phyloP scores from a whole-genome alignment of 768 basidiomycete species.

The Podaxis sp. region DNA sequence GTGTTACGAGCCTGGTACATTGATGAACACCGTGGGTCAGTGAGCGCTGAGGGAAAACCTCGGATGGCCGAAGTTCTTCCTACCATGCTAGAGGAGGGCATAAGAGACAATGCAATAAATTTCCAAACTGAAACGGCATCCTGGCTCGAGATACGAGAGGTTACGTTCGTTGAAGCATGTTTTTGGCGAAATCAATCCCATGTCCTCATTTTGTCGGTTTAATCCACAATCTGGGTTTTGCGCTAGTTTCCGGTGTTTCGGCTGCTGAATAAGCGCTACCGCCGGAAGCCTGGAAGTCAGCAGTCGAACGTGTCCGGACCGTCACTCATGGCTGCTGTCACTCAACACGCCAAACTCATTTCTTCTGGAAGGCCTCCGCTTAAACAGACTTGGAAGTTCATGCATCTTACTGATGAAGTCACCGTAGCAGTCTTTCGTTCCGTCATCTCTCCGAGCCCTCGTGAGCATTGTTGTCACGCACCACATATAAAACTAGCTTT shows the following conservation, averaged over 20 bases:
- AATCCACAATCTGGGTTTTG: background rate
- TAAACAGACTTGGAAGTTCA: conserved; percentile 11
- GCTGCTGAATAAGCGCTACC: conserved; percentile 27
- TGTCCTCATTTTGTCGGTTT: background rate
- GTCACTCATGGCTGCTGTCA: conserved; percentile 17
- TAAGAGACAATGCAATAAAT: conserved; percentile 8
- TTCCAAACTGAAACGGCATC: background rate
- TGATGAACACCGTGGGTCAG: background rate
- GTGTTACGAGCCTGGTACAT: background rate
- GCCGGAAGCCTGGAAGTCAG: conserved; percentile 20
- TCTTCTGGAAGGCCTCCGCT: conserved; percentile 14
- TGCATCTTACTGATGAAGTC: conserved; percentile 9
- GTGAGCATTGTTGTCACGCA: conserved; percentile 24
- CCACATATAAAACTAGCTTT: conserved; percentile 22
- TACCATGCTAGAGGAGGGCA: background rate
- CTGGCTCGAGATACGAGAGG: background rate
- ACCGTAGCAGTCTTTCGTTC: conserved; percentile 18
- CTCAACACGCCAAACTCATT: conserved; percentile 6
- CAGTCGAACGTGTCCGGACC: conserved; percentile 3
- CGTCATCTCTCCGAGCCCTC: conserved; percentile 39
- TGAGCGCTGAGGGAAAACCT: conserved; percentile 24
- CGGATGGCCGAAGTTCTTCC: conserved; percentile 31
- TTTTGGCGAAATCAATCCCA: background rate
- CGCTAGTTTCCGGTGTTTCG: conserved; percentile 5
- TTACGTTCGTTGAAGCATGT: background rate